Base-by-base conservation (phyloP, 179 eudicot species). In the Pouteria campechiana region DNA sequence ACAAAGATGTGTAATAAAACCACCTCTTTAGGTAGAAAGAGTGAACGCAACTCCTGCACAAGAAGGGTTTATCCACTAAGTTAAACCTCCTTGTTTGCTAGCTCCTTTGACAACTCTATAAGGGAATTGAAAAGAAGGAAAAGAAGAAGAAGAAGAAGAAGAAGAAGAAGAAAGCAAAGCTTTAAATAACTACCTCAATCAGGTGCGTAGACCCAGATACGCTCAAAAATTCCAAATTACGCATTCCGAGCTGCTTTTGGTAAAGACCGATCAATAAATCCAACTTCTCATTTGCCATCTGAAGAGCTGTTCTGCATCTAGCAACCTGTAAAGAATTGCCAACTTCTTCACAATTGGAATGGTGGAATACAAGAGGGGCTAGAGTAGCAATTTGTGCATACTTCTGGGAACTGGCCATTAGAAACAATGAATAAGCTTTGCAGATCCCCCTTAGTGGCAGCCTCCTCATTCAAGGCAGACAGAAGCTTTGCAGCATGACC, bases 121-220 rank as follows among this genome's bases (percentile, higher is more conserved):
- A n/a, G n/a, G n/a, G n/a, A n/a, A n/a, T n/a, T n/a, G n/a, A 25
- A 15, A 7, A 36, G 24, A 2, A 10, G 4, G 17, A 34, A 25
- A 18, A 8, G 24, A 16, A 54, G n/a, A n/a, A n/a, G n/a, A n/a
- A n/a, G n/a, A n/a, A n/a, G n/a, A n/a, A n/a, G n/a, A n/a, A n/a
- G n/a, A n/a, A n/a, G n/a, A n/a, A n/a, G n/a, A n/a, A n/a, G n/a
- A n/a, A n/a, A n/a, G n/a, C n/a, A n/a, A n/a, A n/a, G n/a, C n/a
- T n/a, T n/a, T n/a, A n/a, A n/a, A n/a, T 15, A 40, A 41, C 24
- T 67, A 89, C 97, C 97, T 89, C 97, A 44, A 89, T 81, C 66
- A 89, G 62, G 64, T 89, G 86, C 27, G 89, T 78, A 12, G 72
- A 62, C 20, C 90, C 97, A 40, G 93, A 50, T 27, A 89, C 90